Evolutionary conservation across 306 rosid genomes (phyloP).

Genomic region (Vicia sativa): DNA sequence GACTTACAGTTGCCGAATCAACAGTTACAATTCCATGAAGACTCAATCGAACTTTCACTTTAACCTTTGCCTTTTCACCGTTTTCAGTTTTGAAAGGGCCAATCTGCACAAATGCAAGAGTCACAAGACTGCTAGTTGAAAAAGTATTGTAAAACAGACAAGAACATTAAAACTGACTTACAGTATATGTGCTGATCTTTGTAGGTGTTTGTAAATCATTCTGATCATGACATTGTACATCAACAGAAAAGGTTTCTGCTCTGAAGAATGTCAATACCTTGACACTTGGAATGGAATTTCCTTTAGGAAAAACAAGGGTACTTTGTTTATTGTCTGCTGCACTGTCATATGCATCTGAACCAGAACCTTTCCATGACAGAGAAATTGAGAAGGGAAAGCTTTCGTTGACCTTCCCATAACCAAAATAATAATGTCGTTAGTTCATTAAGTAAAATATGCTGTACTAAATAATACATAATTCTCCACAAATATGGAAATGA

Average conservation of each 20-base stretch:
- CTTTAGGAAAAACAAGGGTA: slow-evolving; percentile 79
- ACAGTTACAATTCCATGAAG: slow-evolving; percentile 79
- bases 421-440: neutral
- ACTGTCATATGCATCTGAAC: slow-evolving; percentile 64
- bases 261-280: slow-evolving; percentile 78
- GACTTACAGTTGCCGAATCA: slow-evolving; percentile 79
- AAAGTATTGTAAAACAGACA: neutral
- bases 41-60: slow-evolving; percentile 78
- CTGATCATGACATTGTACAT: slow-evolving; percentile 67
- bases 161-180: slow-evolving; percentile 39
- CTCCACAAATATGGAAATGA: too few relatives aligned
- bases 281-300: slow-evolving; percentile 73
- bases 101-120: slow-evolving; percentile 55
- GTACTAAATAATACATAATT: neutral
- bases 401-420: slow-evolving; percentile 69
- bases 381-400: slow-evolving; percentile 78
- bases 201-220: slow-evolving; percentile 62
- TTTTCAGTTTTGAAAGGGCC: slow-evolving; percentile 78
- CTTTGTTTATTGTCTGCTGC: slow-evolving; percentile 58
- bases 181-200: slow-evolving; percentile 81
- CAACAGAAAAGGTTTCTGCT: slow-evolving; percentile 72
- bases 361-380: slow-evolving; percentile 81
- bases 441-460: slow-evolving; percentile 10
- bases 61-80: slow-evolving; percentile 65
- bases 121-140: neutral